A percentile compares a stretch with the other conserved stretches of the same genome.
These are phyloP conservation scores for Phytopythium litorale DNA, from an alignment of 352 stramenopile species.

Conservation along the genomic window DNA sequence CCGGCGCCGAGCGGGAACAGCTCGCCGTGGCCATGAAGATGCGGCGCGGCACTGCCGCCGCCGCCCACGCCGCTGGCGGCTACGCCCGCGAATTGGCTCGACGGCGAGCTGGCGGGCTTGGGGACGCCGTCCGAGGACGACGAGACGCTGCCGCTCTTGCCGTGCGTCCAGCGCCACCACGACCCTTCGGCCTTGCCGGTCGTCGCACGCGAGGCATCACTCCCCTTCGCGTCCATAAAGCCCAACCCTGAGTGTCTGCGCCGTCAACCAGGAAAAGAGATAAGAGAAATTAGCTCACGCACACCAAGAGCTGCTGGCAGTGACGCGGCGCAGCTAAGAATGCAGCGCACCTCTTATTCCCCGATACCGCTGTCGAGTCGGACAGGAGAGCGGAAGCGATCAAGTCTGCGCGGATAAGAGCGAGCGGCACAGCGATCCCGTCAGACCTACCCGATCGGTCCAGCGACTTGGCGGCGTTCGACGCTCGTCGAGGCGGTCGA, in stretches of 20 bases:
- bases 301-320: background rate
- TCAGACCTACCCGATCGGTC: too few relatives aligned
- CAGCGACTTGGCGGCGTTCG: too few relatives aligned
- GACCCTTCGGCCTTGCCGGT: conserved; percentile 22
- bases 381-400: background rate
- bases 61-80: background rate
- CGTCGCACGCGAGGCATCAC: conserved; percentile 17
- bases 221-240: conserved; percentile 28
- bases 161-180: conserved; percentile 79
- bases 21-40: conserved; percentile 10
- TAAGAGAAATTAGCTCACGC: background rate
- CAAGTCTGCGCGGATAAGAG: background rate
- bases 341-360: conserved; percentile 1
- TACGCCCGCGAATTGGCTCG: background rate
- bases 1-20: background rate
- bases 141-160: conserved; percentile 61
- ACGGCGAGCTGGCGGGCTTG: conserved; percentile 8
- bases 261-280: background rate
- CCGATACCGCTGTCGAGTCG: conserved; percentile 8
- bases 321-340: background rate
- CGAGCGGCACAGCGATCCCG: background rate
- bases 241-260: background rate
- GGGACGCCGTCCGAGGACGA: conserved; percentile 36
- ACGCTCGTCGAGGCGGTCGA: background rate
- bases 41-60: background rate